Evolutionary conservation across 73 alveolate genomes (phyloP), one percentile per base, ranked within the genome.

Genomic region (Urostyla sp.): DNA sequence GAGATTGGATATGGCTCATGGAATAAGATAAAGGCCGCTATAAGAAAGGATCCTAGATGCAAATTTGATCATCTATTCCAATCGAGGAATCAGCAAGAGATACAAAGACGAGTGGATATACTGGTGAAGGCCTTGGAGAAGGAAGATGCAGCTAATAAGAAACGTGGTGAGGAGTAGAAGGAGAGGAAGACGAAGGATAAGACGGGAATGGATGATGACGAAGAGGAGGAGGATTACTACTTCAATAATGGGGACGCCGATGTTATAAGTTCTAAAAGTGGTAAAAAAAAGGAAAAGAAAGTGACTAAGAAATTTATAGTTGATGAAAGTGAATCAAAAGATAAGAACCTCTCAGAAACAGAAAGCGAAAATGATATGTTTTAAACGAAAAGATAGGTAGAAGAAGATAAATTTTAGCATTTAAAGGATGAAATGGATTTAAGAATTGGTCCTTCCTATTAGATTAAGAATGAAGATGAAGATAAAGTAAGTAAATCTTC

Each of bases 1-100:
- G 63, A 90, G 73, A 80, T 82, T 55, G 98, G 98, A 0, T 97
- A 97, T 72, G 99, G 99, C 45, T 96, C 95, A 72, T 97, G 99
- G 99, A 94, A 88, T 36, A 96, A 78, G 27, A 90, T 97, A 23
- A 90, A 92, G 81, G 79, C 67, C 61, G 97, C 94, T 21, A 76
- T 97, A 3, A 89, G 96, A 79, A 87, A 89, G n/a, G 95, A 95
- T 73, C 90, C 89, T 30, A 91, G 91, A 67, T 92, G 96, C 53
- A 88, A 96, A 79, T 95, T 93, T 84, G 98, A 97, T 72, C 97
- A 97, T 84, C 80, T 95, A 55, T 90, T 97, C 75, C 88, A 93
- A 54, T 94, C 98, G 26, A 94, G 98, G 75, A 94, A 93, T 56
- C 96, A 97, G 72, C 69, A 87, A 53, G 99, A 97, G 76, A 69